Evolutionary conservation across 768 basidiomycete genomes (phyloP).

Genomic region (Dentipellis sp.): DNA sequence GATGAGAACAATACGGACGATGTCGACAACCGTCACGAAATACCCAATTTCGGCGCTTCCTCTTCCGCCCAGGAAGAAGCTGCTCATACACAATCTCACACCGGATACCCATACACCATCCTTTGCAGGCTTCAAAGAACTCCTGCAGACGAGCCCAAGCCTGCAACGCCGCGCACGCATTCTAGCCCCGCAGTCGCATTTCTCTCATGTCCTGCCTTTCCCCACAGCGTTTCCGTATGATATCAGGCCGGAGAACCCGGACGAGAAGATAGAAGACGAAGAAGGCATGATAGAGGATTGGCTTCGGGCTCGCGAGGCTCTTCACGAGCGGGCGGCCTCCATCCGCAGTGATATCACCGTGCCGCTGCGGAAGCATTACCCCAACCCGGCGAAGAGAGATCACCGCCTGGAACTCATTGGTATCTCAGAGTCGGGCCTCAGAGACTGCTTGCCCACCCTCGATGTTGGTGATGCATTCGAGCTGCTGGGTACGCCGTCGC

Average conservation of each 20-base stretch:
- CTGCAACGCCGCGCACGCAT: constrained; percentile 63
- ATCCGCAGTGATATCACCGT: constrained; percentile 19
- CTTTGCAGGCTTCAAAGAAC: constrained; percentile 39
- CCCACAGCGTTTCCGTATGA: constrained; percentile 79
- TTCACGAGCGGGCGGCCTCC: constrained; percentile 22
- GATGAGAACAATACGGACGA: constrained; percentile 3
- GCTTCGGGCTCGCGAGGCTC: constrained; percentile 58
- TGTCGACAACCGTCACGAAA: constrained; percentile 17
- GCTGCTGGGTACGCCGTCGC: constrained; percentile 50
- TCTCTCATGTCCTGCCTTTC: constrained; percentile 75
- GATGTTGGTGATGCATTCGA: constrained; percentile 81
- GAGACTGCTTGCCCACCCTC: constrained; percentile 75
- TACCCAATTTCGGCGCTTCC: constrained; percentile 47
- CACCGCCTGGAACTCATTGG: constrained; percentile 56
- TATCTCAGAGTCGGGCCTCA: constrained; percentile 55
- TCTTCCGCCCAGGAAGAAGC: constrained; percentile 31
- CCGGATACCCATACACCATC: constrained; percentile 52
- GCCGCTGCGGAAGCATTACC: constrained; percentile 35
- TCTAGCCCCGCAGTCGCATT: constrained; percentile 51
- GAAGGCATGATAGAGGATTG: constrained; percentile 66
- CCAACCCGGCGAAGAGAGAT: constrained; percentile 31
- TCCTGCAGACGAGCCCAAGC: constrained; percentile 47
- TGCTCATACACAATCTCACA: constrained; percentile 38
- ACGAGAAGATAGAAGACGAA: constrained; percentile 44
- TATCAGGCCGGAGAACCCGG: constrained; percentile 44